Conservation (phyloP, 768 basidiomycete genomes). For the Boletus tylopilopsis region DNA sequence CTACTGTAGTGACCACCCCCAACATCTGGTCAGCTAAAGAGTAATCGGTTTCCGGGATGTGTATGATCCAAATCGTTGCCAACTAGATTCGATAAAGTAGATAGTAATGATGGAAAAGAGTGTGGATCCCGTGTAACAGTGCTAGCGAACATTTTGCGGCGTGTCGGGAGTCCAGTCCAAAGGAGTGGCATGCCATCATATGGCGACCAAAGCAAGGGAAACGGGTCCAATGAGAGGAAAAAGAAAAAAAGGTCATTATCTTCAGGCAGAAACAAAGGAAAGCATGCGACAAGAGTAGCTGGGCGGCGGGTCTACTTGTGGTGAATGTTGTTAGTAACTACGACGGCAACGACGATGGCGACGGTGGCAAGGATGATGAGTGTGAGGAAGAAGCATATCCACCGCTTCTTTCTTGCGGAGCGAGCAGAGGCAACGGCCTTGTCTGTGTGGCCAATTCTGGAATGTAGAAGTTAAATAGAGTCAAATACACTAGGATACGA, state of each 20-base stretch:
- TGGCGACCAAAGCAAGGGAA: slow-evolving; percentile 4
- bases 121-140: too few relatives aligned
- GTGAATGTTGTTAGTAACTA: slow-evolving; percentile 45
- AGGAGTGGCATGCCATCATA: slow-evolving; percentile 17
- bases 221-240: slow-evolving; percentile 10
- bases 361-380: slow-evolving; percentile 65
- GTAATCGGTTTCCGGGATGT: slow-evolving; percentile 5
- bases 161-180: slow-evolving; percentile 15
- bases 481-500: background rate
- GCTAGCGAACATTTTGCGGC: slow-evolving; percentile 13
- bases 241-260: background rate
- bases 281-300: background rate
- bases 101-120: slow-evolving; percentile 23
- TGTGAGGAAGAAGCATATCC: slow-evolving; percentile 88
- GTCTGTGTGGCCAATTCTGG: slow-evolving; percentile 75
- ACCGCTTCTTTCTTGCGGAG: slow-evolving; percentile 90
- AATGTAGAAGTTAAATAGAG: slow-evolving; percentile 1
- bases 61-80: slow-evolving; percentile 15
- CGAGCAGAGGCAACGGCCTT: slow-evolving; percentile 85
- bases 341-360: slow-evolving; percentile 58
- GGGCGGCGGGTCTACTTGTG: slow-evolving; percentile 22
- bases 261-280: background rate
- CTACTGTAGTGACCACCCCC: too few relatives aligned
- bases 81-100: slow-evolving; percentile 28
- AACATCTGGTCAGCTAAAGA: background rate